Evolutionary conservation across 2,329 filamentous ascomycete species (phyloP), one percentile per base, ranked within the genome.

Genomic region (Pseudogymnoascus sp.): DNA sequence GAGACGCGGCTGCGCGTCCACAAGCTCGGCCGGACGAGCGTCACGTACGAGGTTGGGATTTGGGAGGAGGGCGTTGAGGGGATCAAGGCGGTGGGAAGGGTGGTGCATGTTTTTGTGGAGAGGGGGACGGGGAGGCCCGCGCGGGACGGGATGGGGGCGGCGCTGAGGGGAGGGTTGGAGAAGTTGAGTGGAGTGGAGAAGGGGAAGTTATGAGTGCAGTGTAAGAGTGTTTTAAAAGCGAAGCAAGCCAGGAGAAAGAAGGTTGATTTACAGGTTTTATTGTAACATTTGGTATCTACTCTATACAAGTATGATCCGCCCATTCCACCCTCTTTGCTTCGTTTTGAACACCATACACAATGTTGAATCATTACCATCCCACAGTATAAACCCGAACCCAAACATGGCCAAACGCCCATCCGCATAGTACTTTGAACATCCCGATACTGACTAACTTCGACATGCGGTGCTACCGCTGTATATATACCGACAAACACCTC

Each of bases 31-130:
- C 89, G 85, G 68, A 91, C 90, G 25, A 96, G 91, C 70, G 92
- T 96, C 7, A 90, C 86, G 11, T 97, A 96, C 71, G 93, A 97
- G 72, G 84, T 96, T 63, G 94, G 86, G 0, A 81, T 97, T 1
- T 97, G 97, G 70, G 87, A 91, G 72, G 81, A 84, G 64, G 90
- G 88, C 0, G 77, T 86, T 2, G 85, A 90, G 1, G 78, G 82
- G 19, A 90, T 94, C 8, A 91, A 89, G 72, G 91, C 91, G 9
- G 91, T 96, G 0, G 92, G 92, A 1, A 88, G 89, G 68, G 92
- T 94, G 71, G 82, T 91, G 12, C 92, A 96, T 72, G 91, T 96
- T 9, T 96, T 93, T 76, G 89, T 95, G n/a, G 85, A 92, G 64
- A 82, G 90, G 60, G 80, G 81, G 38, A 88, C 84, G 14, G 85